Evolutionary conservation across 2,329 filamentous ascomycete genomes (phyloP), one percentile per base, ranked within the genome.

Genomic region (Epichloe sibirici): DNA sequence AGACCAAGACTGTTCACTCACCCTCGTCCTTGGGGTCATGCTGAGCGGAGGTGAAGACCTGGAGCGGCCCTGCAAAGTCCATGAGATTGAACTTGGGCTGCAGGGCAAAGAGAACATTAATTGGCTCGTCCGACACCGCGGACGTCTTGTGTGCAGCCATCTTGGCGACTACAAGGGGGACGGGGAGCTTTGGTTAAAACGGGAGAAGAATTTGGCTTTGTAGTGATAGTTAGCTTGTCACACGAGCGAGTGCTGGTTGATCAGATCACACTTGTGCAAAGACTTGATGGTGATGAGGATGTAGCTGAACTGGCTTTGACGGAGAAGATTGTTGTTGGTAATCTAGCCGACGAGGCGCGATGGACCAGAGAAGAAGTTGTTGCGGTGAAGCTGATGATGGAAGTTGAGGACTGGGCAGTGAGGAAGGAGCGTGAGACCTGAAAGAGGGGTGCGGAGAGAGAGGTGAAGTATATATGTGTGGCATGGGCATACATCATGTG

Each of bases 51-150:
- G 66, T 66, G 53, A 82, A 69, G 56, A 74, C 72, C 69, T 80
- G 74, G 49, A 77, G 64, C 44, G 77, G 73, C 57, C 76, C 78
- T 53, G 76, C 74, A 59, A 82, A 74, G 70, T 82, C 78, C 58
- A 81, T 61, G 54, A 82, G 65, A 63, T 81, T 71, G 64, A 82
- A 82, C 65, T 79, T 78, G 64, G 73, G 68, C 51, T 82, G 78
- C 60, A 82, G 72, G 60, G 74, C 78, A 67, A 82, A 74, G 63
- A 82, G 75, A 58, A 82, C 76, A 57, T 81, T 73, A 62, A 82
- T 71, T 58, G 77, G 77, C 55, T 67, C 65, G 64, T 81, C 77
- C 62, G 73, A 71, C 66, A 78, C 75, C 64, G 77, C 77, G 67
- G 77, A 78, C 59, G 69, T 72, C 74, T 81, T 81, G 64, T 68